Evolutionary conservation across 352 stramenopile species (phyloP), one percentile per base, ranked within the genome.

Genomic region (Globisporangium orthogonon): DNA sequence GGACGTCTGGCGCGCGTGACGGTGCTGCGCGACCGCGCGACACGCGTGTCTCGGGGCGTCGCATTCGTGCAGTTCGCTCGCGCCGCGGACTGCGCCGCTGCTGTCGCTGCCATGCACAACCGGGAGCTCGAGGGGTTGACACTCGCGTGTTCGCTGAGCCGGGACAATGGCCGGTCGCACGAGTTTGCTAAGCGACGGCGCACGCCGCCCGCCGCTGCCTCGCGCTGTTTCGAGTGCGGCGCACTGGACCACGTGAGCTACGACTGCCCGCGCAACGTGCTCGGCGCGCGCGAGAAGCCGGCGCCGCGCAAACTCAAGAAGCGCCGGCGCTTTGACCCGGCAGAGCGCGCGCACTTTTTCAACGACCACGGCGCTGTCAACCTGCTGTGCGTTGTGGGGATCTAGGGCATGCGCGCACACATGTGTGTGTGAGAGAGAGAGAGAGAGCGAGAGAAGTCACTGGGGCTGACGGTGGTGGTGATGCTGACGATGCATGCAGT

Each of bases 61-160:
- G 86, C 83, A 17, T 95, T 92, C 52, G 78, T 95, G 56, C 86
- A 95, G 66, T 95, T 93, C 63, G 80, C 83, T 6, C 67, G 72
- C n/a, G 58, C 67, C 14, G 73, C 83, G 7, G 79, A 91, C 50
- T 91, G 82, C 50, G 65, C 59, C 11, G 56, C 59, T 14, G 83
- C 83, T 3, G 72, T 89, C 29, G 60, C 39, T 3, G 52, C 58
- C 33, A 90, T 93, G 78, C 62, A 91, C 65, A 75, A 85, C 28
- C 63, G 60, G 31, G 51, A 58, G 61, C 66, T 91, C 14, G 83
- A 92, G 51, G 84, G 78, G 2, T 64, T 92, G 50, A 81, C 57
- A 47, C 65, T 95, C 30, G 58, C 70, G 5, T 84, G 77, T 56
- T 91, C 83, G 29, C 61, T 89, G 11, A 73, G 67, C n/a, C 76